phyloP scores from a whole-genome alignment of 371 early-diverging fungal genomes.

The Batrachochytrium dendrobatidis region DNA sequence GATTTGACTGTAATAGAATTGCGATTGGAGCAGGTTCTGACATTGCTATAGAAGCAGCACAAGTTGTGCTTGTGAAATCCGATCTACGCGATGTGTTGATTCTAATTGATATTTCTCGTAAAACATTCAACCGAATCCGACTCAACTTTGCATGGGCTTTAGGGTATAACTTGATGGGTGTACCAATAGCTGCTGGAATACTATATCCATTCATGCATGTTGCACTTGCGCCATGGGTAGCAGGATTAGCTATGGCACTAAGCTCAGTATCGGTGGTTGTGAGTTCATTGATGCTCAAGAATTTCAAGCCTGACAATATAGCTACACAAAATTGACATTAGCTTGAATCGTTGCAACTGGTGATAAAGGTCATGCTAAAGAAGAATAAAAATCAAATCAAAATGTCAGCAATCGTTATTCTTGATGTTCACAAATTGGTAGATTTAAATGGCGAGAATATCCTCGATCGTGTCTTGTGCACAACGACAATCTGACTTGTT shows the following conservation, averaged over 20 bases:
- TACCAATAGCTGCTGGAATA: conserved; percentile 76
- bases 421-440: no score
- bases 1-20: conserved; percentile 18
- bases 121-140: conserved; percentile 60
- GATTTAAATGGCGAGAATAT: no score
- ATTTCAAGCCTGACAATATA: conserved; percentile 17
- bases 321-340: no score
- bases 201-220: conserved; percentile 43
- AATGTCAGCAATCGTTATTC: no score
- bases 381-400: no score
- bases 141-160: conserved; percentile 79
- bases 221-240: conserved; percentile 59
- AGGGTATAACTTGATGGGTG: conserved; percentile 64
- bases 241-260: conserved; percentile 76
- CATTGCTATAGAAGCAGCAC: conserved; percentile 72
- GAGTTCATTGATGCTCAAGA: conserved; percentile 52
- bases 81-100: conserved; percentile 60
- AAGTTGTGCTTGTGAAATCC: conserved; percentile 63
- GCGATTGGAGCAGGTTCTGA: conserved; percentile 76
- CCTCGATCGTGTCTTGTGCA: no score
- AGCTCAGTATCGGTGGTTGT: conserved; percentile 69
- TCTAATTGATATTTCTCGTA: conserved; percentile 56
- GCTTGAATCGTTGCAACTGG: no score
- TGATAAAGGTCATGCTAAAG: no score
- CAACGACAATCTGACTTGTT: no score